Base-by-base conservation (phyloP, 2,329 filamentous ascomycete species). In the Tympanopsis confertula region DNA sequence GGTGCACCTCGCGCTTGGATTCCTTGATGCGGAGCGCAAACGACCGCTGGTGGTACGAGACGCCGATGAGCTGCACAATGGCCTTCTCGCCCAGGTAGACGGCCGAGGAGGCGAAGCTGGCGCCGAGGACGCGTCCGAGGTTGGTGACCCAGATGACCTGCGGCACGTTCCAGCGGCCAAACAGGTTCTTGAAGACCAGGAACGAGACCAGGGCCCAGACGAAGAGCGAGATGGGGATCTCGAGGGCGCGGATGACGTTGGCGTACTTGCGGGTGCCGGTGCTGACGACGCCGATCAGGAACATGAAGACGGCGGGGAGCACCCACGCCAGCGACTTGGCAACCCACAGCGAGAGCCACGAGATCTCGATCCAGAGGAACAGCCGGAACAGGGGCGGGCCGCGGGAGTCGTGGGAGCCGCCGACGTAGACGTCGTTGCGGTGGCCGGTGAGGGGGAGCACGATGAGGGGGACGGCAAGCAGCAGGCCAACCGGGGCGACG, bases 1-100 rank as follows among this genome's bases (percentile, higher is more conserved):
- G 72, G 51, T 77, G 73, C 35, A 96, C 74, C 47, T 89, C 85
- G 40, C 76, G 81, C 65, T 98, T 96, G 18, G 87, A 94, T 30
- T 86, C 80, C 57, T 86, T 84, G 66, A 98, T 96, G 37, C 77
- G 68, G 45, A 77, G 74, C 48, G 83, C 78, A 57, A 91, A 91
- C 35, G 86, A 87, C 46, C 86, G 78, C 50, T 86, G 79, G 56
- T 91, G 85, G 55, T 91, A 91, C 42, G 81, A 82, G 55, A 91
- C 83, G 51, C 82, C 85, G 54, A 91, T 87, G 42, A 89, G 67
- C 57, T 89, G 85, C 22, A 91, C 79, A 44, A 89, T 68, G 41
- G 80, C 66, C 58, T 86, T 86, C 58, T 91, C 84, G n/a, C 64
- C 75, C 13, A 89, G 69, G 42, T 85, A 78, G 14, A 89, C 71